These are phyloP conservation scores for Agaricus sinodeliciosus DNA, from an alignment of 768 basidiomycete species.

Conservation along the genomic window DNA sequence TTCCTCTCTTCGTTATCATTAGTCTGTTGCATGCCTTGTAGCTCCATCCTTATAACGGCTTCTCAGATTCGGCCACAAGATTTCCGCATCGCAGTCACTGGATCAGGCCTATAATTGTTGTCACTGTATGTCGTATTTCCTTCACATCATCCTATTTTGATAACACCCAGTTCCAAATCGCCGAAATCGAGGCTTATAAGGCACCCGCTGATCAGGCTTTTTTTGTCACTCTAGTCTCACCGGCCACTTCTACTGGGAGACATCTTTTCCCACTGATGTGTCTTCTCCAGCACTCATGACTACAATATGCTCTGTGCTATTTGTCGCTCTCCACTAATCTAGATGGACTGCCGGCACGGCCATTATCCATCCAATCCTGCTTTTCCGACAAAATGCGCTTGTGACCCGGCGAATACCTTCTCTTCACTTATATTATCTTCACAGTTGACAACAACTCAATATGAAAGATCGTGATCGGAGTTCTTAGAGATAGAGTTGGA, in stretches of 20 bases:
- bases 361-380: constrained; percentile 50
- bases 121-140: constrained; percentile 47
- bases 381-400: constrained; percentile 52
- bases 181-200: constrained; percentile 61
- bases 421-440: not conserved
- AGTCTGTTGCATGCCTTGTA: constrained; percentile 17
- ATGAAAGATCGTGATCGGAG: constrained; percentile 6
- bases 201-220: constrained; percentile 55
- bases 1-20: no score
- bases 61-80: constrained; percentile 32
- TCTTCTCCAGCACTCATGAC: constrained; percentile 63
- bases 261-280: constrained; percentile 28
- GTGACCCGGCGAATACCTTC: constrained; percentile 52
- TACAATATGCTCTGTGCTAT: constrained; percentile 72
- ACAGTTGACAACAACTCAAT: not conserved
- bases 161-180: constrained; percentile 74
- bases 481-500: constrained; percentile 6
- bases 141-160: constrained; percentile 22
- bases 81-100: constrained; percentile 52
- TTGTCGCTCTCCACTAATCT: constrained; percentile 66
- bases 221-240: constrained; percentile 56
- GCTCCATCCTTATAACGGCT: no score
- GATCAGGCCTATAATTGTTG: constrained; percentile 74
- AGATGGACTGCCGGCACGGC: constrained; percentile 79
- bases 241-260: constrained; percentile 70